Conservation (phyloP, 73 alveolate species). For the Blepharisma japonicum region DNA sequence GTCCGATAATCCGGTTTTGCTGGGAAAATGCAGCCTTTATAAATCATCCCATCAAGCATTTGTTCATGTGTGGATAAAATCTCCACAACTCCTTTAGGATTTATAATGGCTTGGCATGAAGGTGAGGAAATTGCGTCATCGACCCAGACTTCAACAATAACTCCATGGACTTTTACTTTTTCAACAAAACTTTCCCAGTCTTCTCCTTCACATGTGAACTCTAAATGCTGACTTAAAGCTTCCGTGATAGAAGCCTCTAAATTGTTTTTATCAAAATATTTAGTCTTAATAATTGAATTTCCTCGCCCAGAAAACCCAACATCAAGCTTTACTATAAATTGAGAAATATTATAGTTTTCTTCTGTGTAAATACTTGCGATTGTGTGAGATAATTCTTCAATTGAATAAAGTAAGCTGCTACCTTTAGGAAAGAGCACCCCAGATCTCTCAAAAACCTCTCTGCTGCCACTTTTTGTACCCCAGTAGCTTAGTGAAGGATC, state of each 20-base stretch:
- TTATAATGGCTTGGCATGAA: background rate
- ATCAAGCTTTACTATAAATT: background rate
- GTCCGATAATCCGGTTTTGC: background rate
- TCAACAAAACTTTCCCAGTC: background rate
- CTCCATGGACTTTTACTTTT: background rate
- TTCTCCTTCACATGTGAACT: background rate
- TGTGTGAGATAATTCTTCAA: background rate
- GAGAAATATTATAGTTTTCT: background rate
- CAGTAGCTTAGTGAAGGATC: background rate
- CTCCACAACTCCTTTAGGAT: background rate
- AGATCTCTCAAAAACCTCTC: background rate
- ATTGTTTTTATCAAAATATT: background rate
- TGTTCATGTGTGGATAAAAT: background rate
- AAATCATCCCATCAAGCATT: background rate
- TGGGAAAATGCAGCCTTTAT: conserved; percentile 13
- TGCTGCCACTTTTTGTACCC: background rate
- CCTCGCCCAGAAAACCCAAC: background rate
- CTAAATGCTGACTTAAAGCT: background rate
- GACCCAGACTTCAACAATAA: background rate
- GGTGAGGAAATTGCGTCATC: background rate
- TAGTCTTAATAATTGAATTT: conserved; percentile 6
- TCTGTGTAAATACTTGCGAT: background rate
- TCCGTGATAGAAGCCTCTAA: background rate
- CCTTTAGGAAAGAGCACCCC: background rate
- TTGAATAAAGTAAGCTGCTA: background rate